Evolutionary conservation across 257 asterid species (phyloP), one percentile per base, ranked within the genome.

Genomic region (Solanum peruvianum): DNA sequence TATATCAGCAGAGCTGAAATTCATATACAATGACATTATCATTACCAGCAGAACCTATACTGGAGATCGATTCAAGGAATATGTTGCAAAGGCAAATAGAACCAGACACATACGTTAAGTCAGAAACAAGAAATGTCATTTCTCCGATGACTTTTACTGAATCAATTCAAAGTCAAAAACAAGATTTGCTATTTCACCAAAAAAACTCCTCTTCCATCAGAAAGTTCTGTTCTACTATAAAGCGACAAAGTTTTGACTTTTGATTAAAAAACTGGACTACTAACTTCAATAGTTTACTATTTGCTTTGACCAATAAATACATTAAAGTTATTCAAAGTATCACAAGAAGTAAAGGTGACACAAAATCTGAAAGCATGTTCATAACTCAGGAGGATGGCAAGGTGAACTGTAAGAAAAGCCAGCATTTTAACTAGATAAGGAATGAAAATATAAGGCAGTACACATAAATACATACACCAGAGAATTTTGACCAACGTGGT

Each of bases 1-100:
- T 91, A 97, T 94, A 93, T 97, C 99, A 62, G 99, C 99, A 69
- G 99, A 95, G 91, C 99, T 97, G 83, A 29, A 81, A 49, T 31
- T 77, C 87, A 83, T 71, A 49, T n/a, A 31, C 85, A 49, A 45
- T 35, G 67, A 29, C 66, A 80, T 27, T 27, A 80, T 27, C 37
- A 81, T 81, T 81, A 81, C 45, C 45, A 81, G 85, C 70, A 81
- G 66, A 52, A 31, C 85, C 60, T 49, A 20, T 31, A 21, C 84
- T 81, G 45, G 85, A 49, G 29, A 80, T 31, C 6, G 18, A 49
- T 20, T 81, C 70, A 81, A 49, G 45, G 69, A 31, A 49, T 81
- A 49, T 47, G 70, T 12, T 49, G 85, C 69, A 10, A 45, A 81
- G 85, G 8, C 69, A 16, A 81, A 47, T 47, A 80, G 31, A 81